Conservation (phyloP, 129 eudicot genomes). For the Tanacetum coccineum region DNA sequence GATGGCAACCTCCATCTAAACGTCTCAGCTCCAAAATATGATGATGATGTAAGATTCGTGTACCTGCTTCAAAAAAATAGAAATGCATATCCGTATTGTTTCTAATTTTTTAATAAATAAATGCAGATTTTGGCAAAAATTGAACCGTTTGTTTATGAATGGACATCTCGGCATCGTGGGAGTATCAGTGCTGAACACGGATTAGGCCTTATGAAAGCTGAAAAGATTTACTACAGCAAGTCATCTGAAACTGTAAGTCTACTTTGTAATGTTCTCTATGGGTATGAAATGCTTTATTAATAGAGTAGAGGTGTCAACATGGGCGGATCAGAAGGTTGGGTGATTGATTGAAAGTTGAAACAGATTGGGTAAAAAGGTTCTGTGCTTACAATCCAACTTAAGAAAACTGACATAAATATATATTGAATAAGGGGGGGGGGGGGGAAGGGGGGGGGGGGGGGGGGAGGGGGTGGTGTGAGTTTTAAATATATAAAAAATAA, state of each 20-base stretch:
- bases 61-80: constrained; percentile 9
- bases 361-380: too few species aligned
- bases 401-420: too few species aligned
- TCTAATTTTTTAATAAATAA: constrained; percentile 3
- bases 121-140: constrained; percentile 74
- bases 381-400: too few species aligned
- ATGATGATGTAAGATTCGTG: constrained; percentile 57
- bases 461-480: too few species aligned
- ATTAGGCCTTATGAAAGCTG: constrained; percentile 91
- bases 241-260: constrained; percentile 76
- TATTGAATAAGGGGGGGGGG: too few species aligned
- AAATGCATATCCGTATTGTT: constrained; percentile 1
- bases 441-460: too few species aligned
- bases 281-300: too few species aligned
- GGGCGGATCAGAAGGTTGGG: too few species aligned
- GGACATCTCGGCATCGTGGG: constrained; percentile 92
- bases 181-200: constrained; percentile 99
- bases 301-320: too few species aligned
- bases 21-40: constrained; percentile 63
- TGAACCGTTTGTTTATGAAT: constrained; percentile 96
- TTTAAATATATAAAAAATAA: too few species aligned
- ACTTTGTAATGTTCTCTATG: not conserved
- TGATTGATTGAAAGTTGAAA: too few species aligned
- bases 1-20: constrained; percentile 97
- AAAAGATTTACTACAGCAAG: constrained; percentile 91